Evolutionary conservation across 805 yeast genomes (phyloP).

Genomic region (Priceomyces fermenticarens): DNA sequence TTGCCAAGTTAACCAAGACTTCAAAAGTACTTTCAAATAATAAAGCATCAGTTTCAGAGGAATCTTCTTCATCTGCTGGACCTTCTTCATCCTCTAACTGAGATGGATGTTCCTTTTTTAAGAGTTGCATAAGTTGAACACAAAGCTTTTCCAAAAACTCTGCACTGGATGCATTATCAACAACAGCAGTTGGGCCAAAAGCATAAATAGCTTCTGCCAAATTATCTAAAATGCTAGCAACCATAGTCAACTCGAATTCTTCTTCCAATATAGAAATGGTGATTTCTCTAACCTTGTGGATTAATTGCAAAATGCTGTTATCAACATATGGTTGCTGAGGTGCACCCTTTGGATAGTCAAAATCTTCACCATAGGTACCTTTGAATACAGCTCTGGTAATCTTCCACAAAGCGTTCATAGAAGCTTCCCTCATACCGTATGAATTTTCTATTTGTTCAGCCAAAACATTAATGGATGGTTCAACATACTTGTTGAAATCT

Average conservation of each 20-base stretch:
- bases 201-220: conserved; percentile 63
- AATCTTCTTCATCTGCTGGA: conserved; percentile 53
- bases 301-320: conserved; percentile 53
- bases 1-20: conserved; percentile 72
- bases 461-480: conserved; percentile 60
- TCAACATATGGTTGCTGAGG: conserved; percentile 61
- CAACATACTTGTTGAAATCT: conserved; percentile 74
- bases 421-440: conserved; percentile 87
- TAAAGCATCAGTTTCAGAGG: conserved; percentile 54
- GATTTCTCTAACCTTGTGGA: conserved; percentile 63
- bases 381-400: conserved; percentile 68
- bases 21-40: conserved; percentile 84
- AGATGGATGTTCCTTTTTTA: conserved; percentile 81
- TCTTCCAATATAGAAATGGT: conserved; percentile 63
- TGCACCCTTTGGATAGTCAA: conserved; percentile 59
- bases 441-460: conserved; percentile 77
- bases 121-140: conserved; percentile 63
- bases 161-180: conserved; percentile 55
- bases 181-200: conserved; percentile 71
- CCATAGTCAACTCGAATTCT: conserved; percentile 83
- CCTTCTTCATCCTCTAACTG: conserved; percentile 72
- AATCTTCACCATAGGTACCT: conserved; percentile 46
- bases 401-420: conserved; percentile 79
- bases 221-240: conserved; percentile 72
- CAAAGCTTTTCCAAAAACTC: conserved; percentile 62